A percentile compares a stretch with the other conserved stretches of the same genome.
Conservation (phyloP, 768 basidiomycete species). For the Crucibulum laeve region DNA sequence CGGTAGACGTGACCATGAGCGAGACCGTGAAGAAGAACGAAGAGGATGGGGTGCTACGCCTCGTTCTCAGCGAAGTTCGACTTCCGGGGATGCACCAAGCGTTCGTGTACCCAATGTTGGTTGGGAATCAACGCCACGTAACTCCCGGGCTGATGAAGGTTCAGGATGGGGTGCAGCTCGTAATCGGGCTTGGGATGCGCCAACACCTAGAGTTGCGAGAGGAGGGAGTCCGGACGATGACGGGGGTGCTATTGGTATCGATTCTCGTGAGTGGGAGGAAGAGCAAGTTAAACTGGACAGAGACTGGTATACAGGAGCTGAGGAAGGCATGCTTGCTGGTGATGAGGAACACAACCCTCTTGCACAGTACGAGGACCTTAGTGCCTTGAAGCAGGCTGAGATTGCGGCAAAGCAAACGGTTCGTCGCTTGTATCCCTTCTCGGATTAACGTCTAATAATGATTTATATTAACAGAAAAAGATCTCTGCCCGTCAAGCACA, state of each 20-base stretch:
- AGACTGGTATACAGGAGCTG: conserved; percentile 94
- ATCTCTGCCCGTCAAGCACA: conserved; percentile 94
- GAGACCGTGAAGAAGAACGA: conserved; percentile 16
- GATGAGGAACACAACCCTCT: conserved; percentile 94
- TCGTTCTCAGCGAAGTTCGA: conserved; percentile 43
- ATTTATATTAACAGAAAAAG: conserved; percentile 52
- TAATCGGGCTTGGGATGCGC: conserved; percentile 72
- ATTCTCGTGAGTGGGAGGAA: conserved; percentile 94
- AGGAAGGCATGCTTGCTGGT: conserved; percentile 79
- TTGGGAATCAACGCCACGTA: conserved; percentile 91
- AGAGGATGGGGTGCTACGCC: conserved; percentile 59
- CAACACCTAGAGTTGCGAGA: conserved; percentile 67
- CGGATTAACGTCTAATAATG: conserved; percentile 9
- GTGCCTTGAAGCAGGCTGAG: conserved; percentile 63
- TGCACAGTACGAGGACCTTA: conserved; percentile 88
- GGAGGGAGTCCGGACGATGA: conserved; percentile 70
- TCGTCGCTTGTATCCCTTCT: conserved; percentile 17
- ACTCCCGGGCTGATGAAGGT: conserved; percentile 46
- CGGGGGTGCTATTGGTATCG: conserved; percentile 57
- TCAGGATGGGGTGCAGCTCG: conserved; percentile 61
- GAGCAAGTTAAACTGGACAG: conserved; percentile 89
- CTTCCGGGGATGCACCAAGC: conserved; percentile 63
- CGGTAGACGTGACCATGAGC: conserved; percentile 33
- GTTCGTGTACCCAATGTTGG: conserved; percentile 87
- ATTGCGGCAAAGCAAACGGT: conserved; percentile 74